Percentiles rank a stretch among this genome's conserved stretches.
Conservation (phyloP, 225 moss, liverwort and hornwort species). For the Sphagnum contortum region DNA sequence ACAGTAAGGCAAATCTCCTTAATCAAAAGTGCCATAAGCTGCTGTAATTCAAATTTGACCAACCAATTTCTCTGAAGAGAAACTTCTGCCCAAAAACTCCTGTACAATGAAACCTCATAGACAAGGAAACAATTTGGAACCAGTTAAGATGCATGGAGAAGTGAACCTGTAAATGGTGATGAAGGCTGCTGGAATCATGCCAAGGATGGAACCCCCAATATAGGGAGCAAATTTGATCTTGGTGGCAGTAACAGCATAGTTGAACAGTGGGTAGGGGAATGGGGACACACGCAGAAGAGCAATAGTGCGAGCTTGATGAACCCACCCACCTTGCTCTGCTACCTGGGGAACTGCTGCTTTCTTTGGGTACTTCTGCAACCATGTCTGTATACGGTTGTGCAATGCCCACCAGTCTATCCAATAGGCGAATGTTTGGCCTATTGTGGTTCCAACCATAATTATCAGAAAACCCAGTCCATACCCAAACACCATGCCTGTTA, state of each 20-base stretch:
- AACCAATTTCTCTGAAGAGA: too few relatives aligned
- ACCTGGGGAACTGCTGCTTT: conserved; percentile 78
- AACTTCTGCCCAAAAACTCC: too few relatives aligned
- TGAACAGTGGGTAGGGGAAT: conserved; percentile 81
- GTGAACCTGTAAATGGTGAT: conserved; percentile 86
- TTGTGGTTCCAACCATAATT: conserved; percentile 73
- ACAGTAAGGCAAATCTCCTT: too few relatives aligned
- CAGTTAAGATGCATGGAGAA: neutral
- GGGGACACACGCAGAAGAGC: conserved; percentile 78
- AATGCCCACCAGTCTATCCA: conserved; percentile 76
- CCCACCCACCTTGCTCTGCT: conserved; percentile 77
- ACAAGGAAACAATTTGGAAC: too few relatives aligned
- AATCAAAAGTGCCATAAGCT: too few relatives aligned
- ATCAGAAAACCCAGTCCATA: conserved; percentile 91
- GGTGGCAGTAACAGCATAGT: conserved; percentile 87
- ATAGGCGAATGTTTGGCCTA: conserved; percentile 84
- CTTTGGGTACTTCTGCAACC: conserved; percentile 74
- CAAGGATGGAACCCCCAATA: conserved; percentile 76
- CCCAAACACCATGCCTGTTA: conserved; percentile 94
- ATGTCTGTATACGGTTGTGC: conserved; percentile 83
- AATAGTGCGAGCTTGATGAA: conserved; percentile 76
- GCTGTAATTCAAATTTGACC: too few relatives aligned
- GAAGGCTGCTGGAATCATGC: conserved; percentile 91
- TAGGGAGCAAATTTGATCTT: conserved; percentile 73
- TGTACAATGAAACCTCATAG: too few relatives aligned